A percentile compares a stretch with the other conserved stretches of the same genome.
phyloP scores from a whole-genome alignment of 148 eudicot genomes.

The Fagopyrum esculentum region DNA sequence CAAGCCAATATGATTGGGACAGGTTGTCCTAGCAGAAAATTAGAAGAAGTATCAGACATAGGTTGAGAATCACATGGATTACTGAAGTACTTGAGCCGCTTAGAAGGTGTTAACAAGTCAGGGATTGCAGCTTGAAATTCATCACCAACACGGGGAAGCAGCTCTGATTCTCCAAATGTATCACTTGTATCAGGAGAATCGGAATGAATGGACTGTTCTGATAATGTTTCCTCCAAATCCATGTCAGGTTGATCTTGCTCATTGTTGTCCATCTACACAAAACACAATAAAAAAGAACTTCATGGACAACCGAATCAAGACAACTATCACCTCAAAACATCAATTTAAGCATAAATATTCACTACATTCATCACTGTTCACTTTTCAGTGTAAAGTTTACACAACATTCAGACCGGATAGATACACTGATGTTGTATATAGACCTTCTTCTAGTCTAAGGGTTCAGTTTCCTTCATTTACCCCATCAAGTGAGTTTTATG shows the following conservation, averaged over 20 bases:
- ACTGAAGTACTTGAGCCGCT: constrained; percentile 12
- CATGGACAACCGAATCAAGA: background rate
- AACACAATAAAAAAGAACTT: constrained; percentile 9
- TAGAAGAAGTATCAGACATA: constrained; percentile 3
- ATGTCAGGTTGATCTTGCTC: constrained; percentile 23
- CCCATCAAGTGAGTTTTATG: background rate
- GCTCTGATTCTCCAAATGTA: constrained; percentile 25
- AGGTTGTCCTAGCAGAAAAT: constrained; percentile 30
- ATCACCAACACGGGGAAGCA: constrained; percentile 42
- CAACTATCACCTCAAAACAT: background rate
- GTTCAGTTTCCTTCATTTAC: background rate
- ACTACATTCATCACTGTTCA: background rate
- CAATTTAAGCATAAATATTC: background rate
- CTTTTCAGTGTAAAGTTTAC: background rate
- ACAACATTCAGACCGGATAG: background rate
- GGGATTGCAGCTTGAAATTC: constrained; percentile 54
- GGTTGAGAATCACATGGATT: constrained; percentile 21
- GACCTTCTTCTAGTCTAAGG: no score
- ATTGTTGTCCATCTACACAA: constrained; percentile 33
- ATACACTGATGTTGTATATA: background rate
- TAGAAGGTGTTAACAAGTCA: constrained; percentile 16
- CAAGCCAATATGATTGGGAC: constrained; percentile 32
- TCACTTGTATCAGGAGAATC: constrained; percentile 17
- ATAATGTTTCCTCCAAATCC: constrained; percentile 19
- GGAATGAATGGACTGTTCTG: constrained; percentile 18